Percentiles rank a stretch among this genome's conserved stretches.
Conservation (phyloP, 495 filamentous ascomycete species). For the Penicillium angulare region DNA sequence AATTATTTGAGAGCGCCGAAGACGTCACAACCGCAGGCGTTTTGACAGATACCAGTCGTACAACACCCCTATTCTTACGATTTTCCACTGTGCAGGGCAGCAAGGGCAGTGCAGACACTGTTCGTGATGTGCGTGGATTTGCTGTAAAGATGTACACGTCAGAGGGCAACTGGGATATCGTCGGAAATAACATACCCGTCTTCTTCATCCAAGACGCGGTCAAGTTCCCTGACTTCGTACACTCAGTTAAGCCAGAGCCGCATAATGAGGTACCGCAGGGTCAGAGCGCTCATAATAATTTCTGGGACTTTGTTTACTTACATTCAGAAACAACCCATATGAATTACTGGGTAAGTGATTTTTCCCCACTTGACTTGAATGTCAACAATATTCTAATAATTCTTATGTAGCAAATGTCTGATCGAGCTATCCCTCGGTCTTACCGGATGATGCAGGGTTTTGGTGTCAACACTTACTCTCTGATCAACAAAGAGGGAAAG, state of each 20-base stretch:
- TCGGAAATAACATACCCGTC: conserved; percentile 73
- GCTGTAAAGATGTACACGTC: conserved; percentile 71
- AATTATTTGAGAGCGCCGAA: conserved; percentile 62
- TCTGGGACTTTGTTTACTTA: conserved; percentile 55
- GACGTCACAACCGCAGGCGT: conserved; percentile 72
- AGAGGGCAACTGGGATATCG: conserved; percentile 64
- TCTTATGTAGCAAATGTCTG: conserved; percentile 62
- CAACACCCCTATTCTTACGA: conserved; percentile 76
- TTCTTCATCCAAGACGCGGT: conserved; percentile 78
- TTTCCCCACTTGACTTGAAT: neutral
- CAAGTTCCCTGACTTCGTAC: conserved; percentile 70
- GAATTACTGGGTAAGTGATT: conserved; percentile 70
- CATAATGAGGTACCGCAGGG: conserved; percentile 69
- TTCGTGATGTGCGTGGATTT: conserved; percentile 80
- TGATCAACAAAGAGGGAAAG: conserved; percentile 69
- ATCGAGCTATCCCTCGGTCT: conserved; percentile 76
- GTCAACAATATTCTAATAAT: neutral
- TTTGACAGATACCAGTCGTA: conserved; percentile 75
- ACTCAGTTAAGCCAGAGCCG: conserved; percentile 79
- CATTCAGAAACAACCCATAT: conserved; percentile 78
- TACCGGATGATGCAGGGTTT: conserved; percentile 92
- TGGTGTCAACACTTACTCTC: conserved; percentile 79
- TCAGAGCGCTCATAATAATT: conserved; percentile 62
- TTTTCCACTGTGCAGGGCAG: conserved; percentile 83
- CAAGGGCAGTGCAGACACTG: conserved; percentile 75